phyloP scores from a whole-genome alignment of 805 yeast genomes.

The Debaryomyces prosopidis region DNA sequence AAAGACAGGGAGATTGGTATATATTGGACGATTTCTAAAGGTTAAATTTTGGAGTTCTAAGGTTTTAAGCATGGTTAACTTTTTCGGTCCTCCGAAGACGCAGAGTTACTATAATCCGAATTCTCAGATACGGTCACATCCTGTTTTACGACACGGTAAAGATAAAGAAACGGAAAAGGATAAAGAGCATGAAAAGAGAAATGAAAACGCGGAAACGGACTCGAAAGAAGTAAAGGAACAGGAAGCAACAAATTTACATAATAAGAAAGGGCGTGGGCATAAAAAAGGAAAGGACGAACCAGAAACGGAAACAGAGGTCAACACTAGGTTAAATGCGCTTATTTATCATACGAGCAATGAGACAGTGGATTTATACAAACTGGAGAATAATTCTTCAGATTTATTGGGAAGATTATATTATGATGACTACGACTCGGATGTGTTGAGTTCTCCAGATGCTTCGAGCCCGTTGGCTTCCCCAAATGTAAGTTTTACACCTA shows the following conservation, averaged over 20 bases:
- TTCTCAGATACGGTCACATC: constrained; percentile 12
- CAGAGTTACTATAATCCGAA: constrained; percentile 7
- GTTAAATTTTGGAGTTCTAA: too few relatives aligned
- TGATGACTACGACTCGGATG: constrained; percentile 42
- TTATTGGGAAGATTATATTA: constrained; percentile 42
- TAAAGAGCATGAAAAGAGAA: neutral
- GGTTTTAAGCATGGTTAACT: neutral
- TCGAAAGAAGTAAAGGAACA: constrained; percentile 7
- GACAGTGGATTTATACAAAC: constrained; percentile 35
- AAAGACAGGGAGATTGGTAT: too few relatives aligned
- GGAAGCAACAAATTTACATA: constrained; percentile 3
- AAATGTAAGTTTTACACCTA: neutral
- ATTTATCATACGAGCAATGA: constrained; percentile 40
- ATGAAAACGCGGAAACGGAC: constrained; percentile 1
- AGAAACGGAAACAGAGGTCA: constrained; percentile 31
- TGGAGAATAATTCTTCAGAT: constrained; percentile 39
- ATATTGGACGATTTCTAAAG: too few relatives aligned
- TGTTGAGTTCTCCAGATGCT: constrained; percentile 20
- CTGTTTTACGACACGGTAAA: constrained; percentile 8
- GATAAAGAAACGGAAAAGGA: constrained; percentile 1
- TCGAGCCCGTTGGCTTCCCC: constrained; percentile 17
- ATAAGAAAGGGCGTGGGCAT: neutral
- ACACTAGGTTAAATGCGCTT: constrained; percentile 39
- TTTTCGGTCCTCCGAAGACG: constrained; percentile 13
- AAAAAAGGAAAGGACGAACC: constrained; percentile 9